A percentile compares a stretch with the other conserved stretches of the same genome.
Conservation (phyloP, 768 basidiomycete species). For the Harrya chromipes region DNA sequence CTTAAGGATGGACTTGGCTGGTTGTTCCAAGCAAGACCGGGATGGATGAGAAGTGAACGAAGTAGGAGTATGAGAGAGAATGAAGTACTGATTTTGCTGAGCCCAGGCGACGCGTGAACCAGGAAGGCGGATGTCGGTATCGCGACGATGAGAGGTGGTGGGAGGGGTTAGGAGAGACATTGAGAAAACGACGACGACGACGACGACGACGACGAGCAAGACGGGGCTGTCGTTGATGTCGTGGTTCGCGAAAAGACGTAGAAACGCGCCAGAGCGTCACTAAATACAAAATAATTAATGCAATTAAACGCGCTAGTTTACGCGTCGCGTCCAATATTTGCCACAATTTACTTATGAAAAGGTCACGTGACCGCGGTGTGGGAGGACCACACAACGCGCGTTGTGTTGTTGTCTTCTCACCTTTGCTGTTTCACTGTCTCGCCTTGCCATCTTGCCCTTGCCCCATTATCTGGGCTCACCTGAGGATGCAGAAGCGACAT, state of each 20-base stretch:
- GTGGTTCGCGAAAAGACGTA: constrained; percentile 9
- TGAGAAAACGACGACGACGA: constrained; percentile 15
- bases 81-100: constrained; percentile 47
- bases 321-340: constrained; percentile 40
- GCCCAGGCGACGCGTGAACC: constrained; percentile 50
- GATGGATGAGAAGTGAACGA: constrained; percentile 16
- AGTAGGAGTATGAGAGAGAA: constrained; percentile 33
- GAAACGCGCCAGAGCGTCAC: constrained; percentile 1
- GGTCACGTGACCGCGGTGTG: constrained; percentile 16
- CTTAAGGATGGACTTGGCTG: constrained; percentile 71
- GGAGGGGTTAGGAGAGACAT: constrained; percentile 64
- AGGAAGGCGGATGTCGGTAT: constrained; percentile 49
- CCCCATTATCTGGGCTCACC: no score
- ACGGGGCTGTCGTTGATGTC: constrained; percentile 16
- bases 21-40: constrained; percentile 41
- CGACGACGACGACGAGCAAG: constrained; percentile 2
- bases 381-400: no score
- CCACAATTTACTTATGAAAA: constrained; percentile 9
- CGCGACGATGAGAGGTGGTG: constrained; percentile 50
- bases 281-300: constrained; percentile 29
- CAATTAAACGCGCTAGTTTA: constrained; percentile 40
- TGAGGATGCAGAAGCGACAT: no score
- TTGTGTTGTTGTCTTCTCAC: no score
- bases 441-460: no score
- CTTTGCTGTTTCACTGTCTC: no score